These are phyloP conservation scores for Pneumocystis murina DNA, from an alignment of 1,139 yeast genomes.

Conservation along the genomic window DNA sequence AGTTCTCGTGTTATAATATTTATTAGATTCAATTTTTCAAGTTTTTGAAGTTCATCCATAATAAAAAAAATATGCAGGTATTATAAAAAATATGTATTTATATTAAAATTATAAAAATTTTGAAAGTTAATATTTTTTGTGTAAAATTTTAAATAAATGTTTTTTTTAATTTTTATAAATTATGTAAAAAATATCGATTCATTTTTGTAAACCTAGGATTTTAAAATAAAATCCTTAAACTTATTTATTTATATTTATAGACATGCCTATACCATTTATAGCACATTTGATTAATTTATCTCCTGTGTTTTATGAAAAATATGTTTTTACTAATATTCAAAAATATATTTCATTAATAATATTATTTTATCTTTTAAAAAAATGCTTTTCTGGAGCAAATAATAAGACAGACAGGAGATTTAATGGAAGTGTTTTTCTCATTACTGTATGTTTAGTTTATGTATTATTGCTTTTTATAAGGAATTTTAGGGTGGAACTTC, in stretches of 20 bases:
- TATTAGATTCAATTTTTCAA: background rate
- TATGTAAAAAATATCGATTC: background rate
- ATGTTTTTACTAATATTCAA: background rate
- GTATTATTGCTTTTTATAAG: background rate
- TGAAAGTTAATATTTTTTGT: background rate
- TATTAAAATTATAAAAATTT: background rate
- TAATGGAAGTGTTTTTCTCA: background rate
- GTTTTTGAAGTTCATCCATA: background rate
- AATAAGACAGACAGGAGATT: background rate
- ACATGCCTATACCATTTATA: slow-evolving; percentile 1
- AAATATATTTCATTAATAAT: background rate
- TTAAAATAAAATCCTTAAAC: background rate
- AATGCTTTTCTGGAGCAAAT: background rate
- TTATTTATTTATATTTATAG: background rate
- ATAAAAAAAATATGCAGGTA: background rate
- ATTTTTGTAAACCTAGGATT: background rate
- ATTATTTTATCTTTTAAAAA: background rate
- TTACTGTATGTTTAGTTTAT: background rate
- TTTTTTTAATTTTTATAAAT: background rate
- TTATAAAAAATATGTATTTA: background rate
- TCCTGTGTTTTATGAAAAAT: background rate
- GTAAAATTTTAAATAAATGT: background rate
- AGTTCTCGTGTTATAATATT: background rate
- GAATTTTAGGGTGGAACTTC: slow-evolving; percentile 58
- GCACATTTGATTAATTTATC: background rate